Evolutionary conservation across 179 eudicot species (phyloP).

Genomic region (Beta lomatogona): DNA sequence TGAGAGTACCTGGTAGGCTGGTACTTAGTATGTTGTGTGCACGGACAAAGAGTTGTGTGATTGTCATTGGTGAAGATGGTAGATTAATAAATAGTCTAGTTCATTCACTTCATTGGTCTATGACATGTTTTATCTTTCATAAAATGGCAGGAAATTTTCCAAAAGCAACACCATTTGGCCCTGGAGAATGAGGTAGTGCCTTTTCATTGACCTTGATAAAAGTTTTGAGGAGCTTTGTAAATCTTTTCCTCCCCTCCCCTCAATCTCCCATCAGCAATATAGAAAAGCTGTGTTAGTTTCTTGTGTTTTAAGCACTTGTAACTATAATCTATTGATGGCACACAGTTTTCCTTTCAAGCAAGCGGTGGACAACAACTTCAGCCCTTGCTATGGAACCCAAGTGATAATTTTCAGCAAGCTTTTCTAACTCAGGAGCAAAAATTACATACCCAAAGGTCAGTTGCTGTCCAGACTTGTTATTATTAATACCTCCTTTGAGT

Average conservation of each 20-base stretch:
- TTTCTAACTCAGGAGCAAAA: conserved; percentile 33
- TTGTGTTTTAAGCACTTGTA: background rate
- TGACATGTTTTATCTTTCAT: background rate
- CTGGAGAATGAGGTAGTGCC: conserved; percentile 40
- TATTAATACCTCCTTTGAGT: background rate
- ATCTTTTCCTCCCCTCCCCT: background rate
- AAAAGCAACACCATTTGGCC: conserved; percentile 34
- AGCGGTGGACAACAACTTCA: conserved; percentile 42
- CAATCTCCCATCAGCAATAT: background rate
- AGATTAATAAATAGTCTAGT: background rate
- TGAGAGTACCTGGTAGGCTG: too few relatives aligned
- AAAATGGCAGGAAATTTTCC: conserved; percentile 39
- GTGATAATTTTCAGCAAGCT: conserved; percentile 33
- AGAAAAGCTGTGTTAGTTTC: background rate
- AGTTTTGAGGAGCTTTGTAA: background rate
- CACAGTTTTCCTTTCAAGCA: conserved; percentile 33
- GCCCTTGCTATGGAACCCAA: conserved; percentile 36
- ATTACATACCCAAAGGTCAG: conserved; percentile 44
- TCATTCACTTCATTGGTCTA: background rate
- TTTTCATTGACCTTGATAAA: background rate
- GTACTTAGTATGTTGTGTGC: too few relatives aligned
- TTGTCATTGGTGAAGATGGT: too few relatives aligned
- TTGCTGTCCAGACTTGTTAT: background rate
- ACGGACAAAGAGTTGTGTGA: too few relatives aligned
- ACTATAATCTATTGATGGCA: conserved; percentile 8